Base-by-base conservation (phyloP, 2,329 filamentous ascomycete species). In the Colletotrichum navitas region DNA sequence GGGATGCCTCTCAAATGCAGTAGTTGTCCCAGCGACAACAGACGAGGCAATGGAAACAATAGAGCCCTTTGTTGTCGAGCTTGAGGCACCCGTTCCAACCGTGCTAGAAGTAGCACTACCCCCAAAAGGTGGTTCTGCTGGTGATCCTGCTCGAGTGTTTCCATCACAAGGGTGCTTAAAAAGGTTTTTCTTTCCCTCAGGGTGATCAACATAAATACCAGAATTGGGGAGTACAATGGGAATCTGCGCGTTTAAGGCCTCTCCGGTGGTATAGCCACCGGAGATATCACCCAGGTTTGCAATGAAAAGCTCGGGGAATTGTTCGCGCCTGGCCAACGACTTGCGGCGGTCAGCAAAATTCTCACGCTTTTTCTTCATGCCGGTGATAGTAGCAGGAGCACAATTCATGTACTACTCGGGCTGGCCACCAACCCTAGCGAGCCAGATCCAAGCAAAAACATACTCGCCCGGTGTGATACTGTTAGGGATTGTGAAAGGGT, bases 391-490 rank as follows among this genome's bases (percentile, higher is more conserved):
- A 59, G 68, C 68, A 21, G 68, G 68, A 18, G 68, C 68, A 54
- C 68, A 71, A 16, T 71, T 71, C 68, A 71, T 71, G 54, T 71
- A 71, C 16, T 71, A 71, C 59, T 71, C 65, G 0, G 68, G 68
- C 39, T 68, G 64, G 0, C 65, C 65, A 0, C 65, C 68, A 8
- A 71, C 45, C 0, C 68, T 55, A 16, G 68, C 65, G 26, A 63
- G 65, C 68, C 68, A 71, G n/a, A 49, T 68, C 68, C 68, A 71
- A 36, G 68, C 68, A n/a, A 71, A 71, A 14, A 66, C 59, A 24
- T 71, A 71, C 34, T 71, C 68, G 0, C 68, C 68, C 8, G 68
- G 68, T 26, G 59, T 16, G 24, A 71, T 71, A n/a, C 59, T 61
- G 21, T 56, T n/a, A 6, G 68, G 68, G 8, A 71, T 47, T 4